phyloP scores from a whole-genome alignment of 192 early-diverging fungal genomes.

The Backusella circina region DNA sequence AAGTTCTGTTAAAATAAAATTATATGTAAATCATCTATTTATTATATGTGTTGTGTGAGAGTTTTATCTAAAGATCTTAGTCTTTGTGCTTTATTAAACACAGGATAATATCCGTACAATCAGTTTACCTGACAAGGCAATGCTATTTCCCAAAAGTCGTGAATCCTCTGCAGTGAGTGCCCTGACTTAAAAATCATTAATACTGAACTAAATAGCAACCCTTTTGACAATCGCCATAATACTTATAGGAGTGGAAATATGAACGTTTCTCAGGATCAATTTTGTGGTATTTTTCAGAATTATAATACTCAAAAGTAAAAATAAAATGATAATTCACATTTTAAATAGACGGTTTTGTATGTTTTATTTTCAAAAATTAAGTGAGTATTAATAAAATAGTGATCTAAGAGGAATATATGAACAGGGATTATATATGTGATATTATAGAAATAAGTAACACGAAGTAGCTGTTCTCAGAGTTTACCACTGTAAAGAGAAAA shows the following conservation, averaged over 20 bases:
- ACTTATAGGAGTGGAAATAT: too few relatives aligned
- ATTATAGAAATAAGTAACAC: not conserved
- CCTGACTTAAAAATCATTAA: too few relatives aligned
- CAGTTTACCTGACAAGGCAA: too few relatives aligned
- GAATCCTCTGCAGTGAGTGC: too few relatives aligned
- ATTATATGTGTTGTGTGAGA: not conserved
- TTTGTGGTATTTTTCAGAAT: too few relatives aligned
- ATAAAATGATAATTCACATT: not conserved
- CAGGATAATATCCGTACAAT: too few relatives aligned
- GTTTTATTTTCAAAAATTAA: not conserved
- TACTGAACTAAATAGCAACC: too few relatives aligned
- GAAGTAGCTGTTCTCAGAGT: not conserved
- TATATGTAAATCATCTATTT: not conserved
- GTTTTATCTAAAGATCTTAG: not conserved
- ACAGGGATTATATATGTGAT: not conserved
- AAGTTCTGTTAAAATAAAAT: constrained; percentile 43
- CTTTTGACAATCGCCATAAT: too few relatives aligned
- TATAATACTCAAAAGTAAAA: too few relatives aligned
- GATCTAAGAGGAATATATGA: constrained; percentile 3
- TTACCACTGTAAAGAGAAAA: not conserved
- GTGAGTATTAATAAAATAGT: not conserved
- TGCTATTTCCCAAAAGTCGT: too few relatives aligned
- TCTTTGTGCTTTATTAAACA: too few relatives aligned
- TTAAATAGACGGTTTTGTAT: not conserved
- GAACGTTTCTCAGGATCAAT: too few relatives aligned